These are phyloP conservation scores for Solanum rostratum DNA, from an alignment of 257 asterid species.

Conservation along the genomic window DNA sequence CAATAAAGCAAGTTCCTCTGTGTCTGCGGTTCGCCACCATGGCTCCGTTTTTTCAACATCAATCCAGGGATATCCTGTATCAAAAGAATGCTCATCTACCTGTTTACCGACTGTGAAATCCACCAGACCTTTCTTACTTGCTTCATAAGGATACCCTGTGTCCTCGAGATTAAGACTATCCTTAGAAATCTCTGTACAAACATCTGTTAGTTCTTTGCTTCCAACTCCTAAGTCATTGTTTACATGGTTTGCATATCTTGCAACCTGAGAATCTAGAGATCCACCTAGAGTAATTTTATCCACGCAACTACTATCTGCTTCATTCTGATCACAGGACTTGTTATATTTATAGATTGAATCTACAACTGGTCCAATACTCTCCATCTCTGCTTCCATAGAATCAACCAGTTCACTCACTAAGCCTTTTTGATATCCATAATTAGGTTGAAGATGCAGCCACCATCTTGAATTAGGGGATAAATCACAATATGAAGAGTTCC, in stretches of 20 bases:
- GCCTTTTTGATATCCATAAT: conserved; percentile 28
- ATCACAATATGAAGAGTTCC: conserved; percentile 33
- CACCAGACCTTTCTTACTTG: conserved; percentile 5
- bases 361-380: conserved; percentile 5
- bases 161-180: conserved; percentile 10
- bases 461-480: conserved; percentile 64
- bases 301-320: conserved; percentile 6
- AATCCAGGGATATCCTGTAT: conserved; percentile 36
- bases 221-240: conserved; percentile 13
- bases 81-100: conserved; percentile 20
- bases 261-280: conserved; percentile 14
- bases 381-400: conserved; percentile 20
- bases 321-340: background rate
- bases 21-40: conserved; percentile 85
- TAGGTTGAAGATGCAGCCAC: conserved; percentile 70
- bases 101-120: conserved; percentile 29
- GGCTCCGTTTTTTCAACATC: conserved; percentile 40
- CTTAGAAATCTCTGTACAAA: background rate
- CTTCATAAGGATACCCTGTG: conserved; percentile 11
- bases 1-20: conserved; percentile 63
- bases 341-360: background rate
- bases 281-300: conserved; percentile 12
- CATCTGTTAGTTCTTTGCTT: conserved; percentile 5
- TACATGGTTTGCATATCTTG: conserved; percentile 4
- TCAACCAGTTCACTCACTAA: conserved; percentile 19